Percentiles rank a stretch among this genome's conserved stretches.
These are phyloP conservation scores for Neodidymelliopsis sp. DNA, from an alignment of 2,329 filamentous ascomycete species.

Conservation along the genomic window DNA sequence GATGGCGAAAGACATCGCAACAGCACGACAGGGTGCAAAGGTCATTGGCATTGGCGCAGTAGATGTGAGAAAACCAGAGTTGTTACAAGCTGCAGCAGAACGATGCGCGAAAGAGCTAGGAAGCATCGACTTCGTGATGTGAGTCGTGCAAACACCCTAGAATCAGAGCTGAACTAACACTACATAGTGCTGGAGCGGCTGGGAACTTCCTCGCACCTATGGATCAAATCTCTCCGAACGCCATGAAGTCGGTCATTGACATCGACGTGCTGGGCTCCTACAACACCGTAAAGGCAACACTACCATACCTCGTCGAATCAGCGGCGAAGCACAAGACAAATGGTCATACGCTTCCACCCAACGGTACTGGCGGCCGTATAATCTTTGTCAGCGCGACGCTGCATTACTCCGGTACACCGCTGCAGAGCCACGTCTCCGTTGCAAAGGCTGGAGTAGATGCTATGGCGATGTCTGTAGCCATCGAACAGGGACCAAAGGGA, in stretches of 20 bases:
- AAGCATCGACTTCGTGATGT: constrained; percentile 92
- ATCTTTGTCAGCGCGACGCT: constrained; percentile 90
- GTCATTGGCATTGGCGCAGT: constrained; percentile 83
- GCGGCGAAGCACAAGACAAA: constrained; percentile 68
- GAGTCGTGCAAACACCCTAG: constrained; percentile 39
- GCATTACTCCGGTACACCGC: constrained; percentile 84
- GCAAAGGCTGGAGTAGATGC: constrained; percentile 93
- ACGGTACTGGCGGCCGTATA: constrained; percentile 78
- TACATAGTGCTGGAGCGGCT: constrained; percentile 81
- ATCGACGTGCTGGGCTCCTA: constrained; percentile 95
- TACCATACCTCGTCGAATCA: constrained; percentile 82
- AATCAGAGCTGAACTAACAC: constrained; percentile 18
- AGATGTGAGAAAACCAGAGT: constrained; percentile 73
- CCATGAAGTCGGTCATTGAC: constrained; percentile 94
- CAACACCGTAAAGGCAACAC: constrained; percentile 91
- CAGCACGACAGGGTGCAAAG: constrained; percentile 77
- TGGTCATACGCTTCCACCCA: constrained; percentile 56
- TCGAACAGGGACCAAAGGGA: constrained; percentile 90
- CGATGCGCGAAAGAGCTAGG: constrained; percentile 84
- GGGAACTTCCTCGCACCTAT: constrained; percentile 95
- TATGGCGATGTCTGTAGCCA: constrained; percentile 77
- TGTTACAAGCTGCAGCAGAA: constrained; percentile 76
- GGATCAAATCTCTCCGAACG: constrained; percentile 81
- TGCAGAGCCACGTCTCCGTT: constrained; percentile 89
- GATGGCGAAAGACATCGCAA: constrained; percentile 82